phyloP scores from a whole-genome alignment of 345 rosid species.

The Arabidopsis arenosa region DNA sequence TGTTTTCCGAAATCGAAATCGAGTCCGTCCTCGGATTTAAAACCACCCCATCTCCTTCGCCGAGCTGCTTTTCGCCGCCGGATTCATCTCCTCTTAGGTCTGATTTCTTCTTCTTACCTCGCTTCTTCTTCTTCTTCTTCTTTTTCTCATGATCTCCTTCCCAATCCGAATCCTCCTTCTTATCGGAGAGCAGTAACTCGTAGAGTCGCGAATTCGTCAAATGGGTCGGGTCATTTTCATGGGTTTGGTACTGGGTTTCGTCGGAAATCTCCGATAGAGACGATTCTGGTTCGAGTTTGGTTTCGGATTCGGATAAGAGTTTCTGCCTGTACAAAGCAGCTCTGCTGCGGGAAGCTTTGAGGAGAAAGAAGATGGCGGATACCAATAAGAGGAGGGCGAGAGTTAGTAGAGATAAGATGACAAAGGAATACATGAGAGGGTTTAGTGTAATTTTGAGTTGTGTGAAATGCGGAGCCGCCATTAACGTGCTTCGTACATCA shows the following conservation, averaged over 20 bases:
- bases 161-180: slow-evolving; percentile 41
- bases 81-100: slow-evolving; percentile 43
- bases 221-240: slow-evolving; percentile 48
- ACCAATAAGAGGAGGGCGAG: slow-evolving; percentile 53
- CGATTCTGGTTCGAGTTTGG: slow-evolving; percentile 30
- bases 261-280: slow-evolving; percentile 44
- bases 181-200: slow-evolving; percentile 59
- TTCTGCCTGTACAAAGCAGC: slow-evolving; percentile 9
- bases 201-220: slow-evolving; percentile 59
- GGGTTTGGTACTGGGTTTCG: slow-evolving; percentile 24
- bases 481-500: slow-evolving; percentile 52
- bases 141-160: slow-evolving; percentile 40
- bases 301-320: slow-evolving; percentile 42
- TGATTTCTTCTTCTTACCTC: slow-evolving; percentile 58
- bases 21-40: slow-evolving; percentile 53
- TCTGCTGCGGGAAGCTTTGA: slow-evolving; percentile 40
- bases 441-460: slow-evolving; percentile 30
- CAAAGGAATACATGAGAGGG: slow-evolving; percentile 54
- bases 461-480: slow-evolving; percentile 53
- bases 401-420: slow-evolving; percentile 50
- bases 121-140: slow-evolving; percentile 74
- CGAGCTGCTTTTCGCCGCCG: slow-evolving; percentile 39
- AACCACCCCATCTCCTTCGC: slow-evolving; percentile 39
- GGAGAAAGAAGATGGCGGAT: slow-evolving; percentile 45
- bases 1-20: slow-evolving; percentile 47